These are phyloP conservation scores for Podaxis mareebaensis DNA, from an alignment of 768 basidiomycete genomes.

Conservation along the genomic window DNA sequence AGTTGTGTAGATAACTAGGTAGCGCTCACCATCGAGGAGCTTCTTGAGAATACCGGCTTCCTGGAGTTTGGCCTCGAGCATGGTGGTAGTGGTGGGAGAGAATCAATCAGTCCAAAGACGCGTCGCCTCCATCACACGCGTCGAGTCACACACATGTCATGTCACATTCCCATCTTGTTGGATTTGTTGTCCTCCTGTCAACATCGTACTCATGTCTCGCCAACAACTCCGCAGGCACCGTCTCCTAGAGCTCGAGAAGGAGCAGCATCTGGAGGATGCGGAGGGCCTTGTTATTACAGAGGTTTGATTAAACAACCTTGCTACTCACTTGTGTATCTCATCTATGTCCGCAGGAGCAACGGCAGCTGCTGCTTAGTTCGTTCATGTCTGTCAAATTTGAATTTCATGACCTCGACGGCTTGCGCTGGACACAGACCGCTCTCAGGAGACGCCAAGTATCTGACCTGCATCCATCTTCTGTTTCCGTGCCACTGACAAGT, in stretches of 20 bases:
- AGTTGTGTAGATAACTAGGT: neutral
- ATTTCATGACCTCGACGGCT: constrained; percentile 61
- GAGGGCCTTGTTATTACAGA: constrained; percentile 61
- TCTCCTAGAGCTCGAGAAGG: constrained; percentile 50
- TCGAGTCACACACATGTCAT: constrained; percentile 12
- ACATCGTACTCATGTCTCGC: constrained; percentile 30
- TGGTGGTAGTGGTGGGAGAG: constrained; percentile 32
- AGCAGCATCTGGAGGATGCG: constrained; percentile 53
- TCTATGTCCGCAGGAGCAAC: constrained; percentile 36
- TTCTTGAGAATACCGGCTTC: constrained; percentile 91
- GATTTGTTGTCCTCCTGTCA: constrained; percentile 7
- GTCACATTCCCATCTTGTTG: neutral
- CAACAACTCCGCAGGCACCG: constrained; percentile 47
- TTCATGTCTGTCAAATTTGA: constrained; percentile 61
- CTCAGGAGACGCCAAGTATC: constrained; percentile 30
- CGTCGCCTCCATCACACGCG: constrained; percentile 5
- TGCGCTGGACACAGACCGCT: constrained; percentile 47
- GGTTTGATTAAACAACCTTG: constrained; percentile 29
- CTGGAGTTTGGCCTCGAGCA: constrained; percentile 90
- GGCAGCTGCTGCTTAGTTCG: constrained; percentile 37
- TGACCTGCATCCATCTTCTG: neutral
- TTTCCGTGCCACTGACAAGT: neutral
- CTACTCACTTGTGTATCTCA: constrained; percentile 2
- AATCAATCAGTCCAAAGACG: neutral
- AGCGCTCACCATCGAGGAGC: constrained; percentile 80